Percentiles rank a stretch among this genome's conserved stretches.
Evolutionary conservation across 495 filamentous ascomycete genomes (phyloP).

Genomic region (Podospora conica): DNA sequence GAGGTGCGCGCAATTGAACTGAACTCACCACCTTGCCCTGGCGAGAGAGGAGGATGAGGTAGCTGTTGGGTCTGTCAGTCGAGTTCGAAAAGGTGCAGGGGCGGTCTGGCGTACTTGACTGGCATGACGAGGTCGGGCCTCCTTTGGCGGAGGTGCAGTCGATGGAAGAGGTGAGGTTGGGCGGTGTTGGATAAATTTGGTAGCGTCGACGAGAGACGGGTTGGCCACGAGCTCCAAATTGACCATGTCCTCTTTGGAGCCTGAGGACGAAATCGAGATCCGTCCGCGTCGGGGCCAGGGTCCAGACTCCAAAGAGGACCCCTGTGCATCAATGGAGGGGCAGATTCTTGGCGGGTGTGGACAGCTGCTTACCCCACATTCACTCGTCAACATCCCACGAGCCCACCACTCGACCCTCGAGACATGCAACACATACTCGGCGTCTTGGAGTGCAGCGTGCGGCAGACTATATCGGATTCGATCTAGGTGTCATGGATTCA

Average conservation of each 20-base stretch:
- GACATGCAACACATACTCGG: neutral
- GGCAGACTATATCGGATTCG: neutral
- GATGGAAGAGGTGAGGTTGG: constrained; percentile 8
- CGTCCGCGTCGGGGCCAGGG: neutral
- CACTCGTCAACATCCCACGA: neutral
- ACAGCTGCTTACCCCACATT: neutral
- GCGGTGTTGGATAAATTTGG: constrained; percentile 10
- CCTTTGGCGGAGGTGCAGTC: constrained; percentile 21
- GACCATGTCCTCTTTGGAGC: constrained; percentile 1
- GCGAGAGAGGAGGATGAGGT: constrained; percentile 91
- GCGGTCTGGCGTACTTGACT: constrained; percentile 36
- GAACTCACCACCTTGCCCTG: constrained; percentile 95
- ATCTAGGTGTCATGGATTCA: neutral
- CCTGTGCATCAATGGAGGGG: neutral
- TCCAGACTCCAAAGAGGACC: neutral
- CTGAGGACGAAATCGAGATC: constrained; percentile 5
- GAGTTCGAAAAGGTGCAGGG: neutral
- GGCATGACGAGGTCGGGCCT: constrained; percentile 37
- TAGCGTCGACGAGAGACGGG: neutral
- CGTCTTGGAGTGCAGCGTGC: neutral
- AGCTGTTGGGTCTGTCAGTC: constrained; percentile 50
- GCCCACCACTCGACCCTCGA: neutral
- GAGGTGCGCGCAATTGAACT: constrained; percentile 41
- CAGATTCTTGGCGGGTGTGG: neutral
- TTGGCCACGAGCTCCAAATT: constrained; percentile 12